These are phyloP conservation scores for Colletotrichum sidae DNA, from an alignment of 2,329 filamentous ascomycete species.

Conservation along the genomic window DNA sequence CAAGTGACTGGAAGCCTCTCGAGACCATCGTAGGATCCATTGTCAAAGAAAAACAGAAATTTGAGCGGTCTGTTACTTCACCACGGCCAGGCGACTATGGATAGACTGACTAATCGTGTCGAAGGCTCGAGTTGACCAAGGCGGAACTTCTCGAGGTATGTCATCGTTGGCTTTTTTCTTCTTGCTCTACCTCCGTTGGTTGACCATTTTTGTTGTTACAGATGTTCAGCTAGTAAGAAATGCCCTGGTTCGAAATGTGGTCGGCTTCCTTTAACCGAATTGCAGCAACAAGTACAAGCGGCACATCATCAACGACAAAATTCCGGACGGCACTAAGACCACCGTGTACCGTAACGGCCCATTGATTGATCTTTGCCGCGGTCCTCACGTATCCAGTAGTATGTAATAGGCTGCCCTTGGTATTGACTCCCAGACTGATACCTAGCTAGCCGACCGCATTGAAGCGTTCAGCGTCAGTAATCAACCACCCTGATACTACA, in stretches of 20 bases:
- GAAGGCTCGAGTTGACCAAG: slow-evolving; percentile 80
- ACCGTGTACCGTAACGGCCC: slow-evolving; percentile 96
- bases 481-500: background rate
- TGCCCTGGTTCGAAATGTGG: background rate
- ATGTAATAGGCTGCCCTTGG: background rate
- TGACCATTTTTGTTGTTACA: background rate
- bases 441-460: slow-evolving; percentile 74
- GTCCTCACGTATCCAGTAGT: slow-evolving; percentile 84
- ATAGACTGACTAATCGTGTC: background rate
- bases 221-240: slow-evolving; percentile 75
- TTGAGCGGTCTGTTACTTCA: slow-evolving; percentile 70
- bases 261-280: background rate
- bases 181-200: slow-evolving; percentile 1
- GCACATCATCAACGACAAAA: slow-evolving; percentile 95
- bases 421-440: slow-evolving; percentile 60
- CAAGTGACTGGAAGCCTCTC: slow-evolving; percentile 85
- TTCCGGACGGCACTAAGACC: slow-evolving; percentile 87
- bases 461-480: slow-evolving; percentile 87
- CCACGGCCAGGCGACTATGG: background rate
- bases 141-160: slow-evolving; percentile 88
- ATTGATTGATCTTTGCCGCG: slow-evolving; percentile 93
- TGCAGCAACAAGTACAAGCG: slow-evolving; percentile 91
- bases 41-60: slow-evolving; percentile 96
- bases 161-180: background rate
- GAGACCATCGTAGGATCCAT: slow-evolving; percentile 84